Evolutionary conservation across 257 asterid genomes (phyloP), one percentile per base, ranked within the genome.

Genomic region (Salvia miltiorrhiza): DNA sequence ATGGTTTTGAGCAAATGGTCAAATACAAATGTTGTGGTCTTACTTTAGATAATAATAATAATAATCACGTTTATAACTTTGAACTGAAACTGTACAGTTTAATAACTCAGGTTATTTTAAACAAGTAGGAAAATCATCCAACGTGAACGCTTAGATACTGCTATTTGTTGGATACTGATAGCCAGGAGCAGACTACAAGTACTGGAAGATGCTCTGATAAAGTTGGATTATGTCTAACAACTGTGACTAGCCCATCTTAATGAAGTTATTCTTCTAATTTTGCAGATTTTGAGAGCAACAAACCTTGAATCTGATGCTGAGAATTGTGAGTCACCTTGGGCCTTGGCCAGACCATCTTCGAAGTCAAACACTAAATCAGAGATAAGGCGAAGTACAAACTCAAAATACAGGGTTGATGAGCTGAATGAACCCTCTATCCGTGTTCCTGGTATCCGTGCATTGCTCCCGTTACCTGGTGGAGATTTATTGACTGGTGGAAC

Each of bases 381-480:
- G 77, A 49, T 70, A 39, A 77, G 96, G 80, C 78, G 89, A 70
- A 84, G 71, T 78, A 80, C 59, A 45, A 84, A 78, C 77, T 77
- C 87, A 17, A 91, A 89, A 81, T 94, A 94, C 84, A 84, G 92
- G 80, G 81, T 87, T 64, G 87, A 89, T 43, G 99, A 94, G 83
- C 84, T 91, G 79, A 91, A 74, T 71, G 97, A 94, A 70, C 88
- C 93, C 23, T 82, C 90, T 17, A 76, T 82, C 3, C 98, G 98
- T 45, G 74, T 86, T 66, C 91, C 97, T 78, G 99, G 99, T 71
- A 80, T 91, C 73, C 99, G 97, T 72, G 86, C 99, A 16, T 84
- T 94, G 89, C 97, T 94, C 75, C 99, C 99, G n/a, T 83, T 94
- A 77, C 97, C 98, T 73, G 91, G 98, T 71, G 99, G 99, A 69